Base-by-base conservation (phyloP, 495 filamentous ascomycete genomes). In the Tuber aestivum region DNA sequence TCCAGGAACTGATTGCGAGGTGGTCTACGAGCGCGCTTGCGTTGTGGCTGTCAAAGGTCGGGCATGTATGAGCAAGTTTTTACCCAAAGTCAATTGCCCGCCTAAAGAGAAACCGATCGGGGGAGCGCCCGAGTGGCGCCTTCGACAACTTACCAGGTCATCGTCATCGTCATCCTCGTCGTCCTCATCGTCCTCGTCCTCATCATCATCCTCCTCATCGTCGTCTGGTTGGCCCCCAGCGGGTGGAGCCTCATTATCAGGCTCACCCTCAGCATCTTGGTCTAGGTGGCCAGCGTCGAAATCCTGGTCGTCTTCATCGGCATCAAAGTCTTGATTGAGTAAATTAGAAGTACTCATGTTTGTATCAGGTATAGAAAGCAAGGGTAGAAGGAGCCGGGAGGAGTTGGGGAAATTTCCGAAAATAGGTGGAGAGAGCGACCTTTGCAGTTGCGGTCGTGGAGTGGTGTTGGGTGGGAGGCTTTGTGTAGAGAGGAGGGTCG, bases 1-100 rank as follows among this genome's bases (percentile, higher is more conserved):
- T 99, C 95, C 85, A 99, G 88, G 89, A 97, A 97, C 71, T 90
- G 88, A 77, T 92, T 91, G 72, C 92, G 88, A 73, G 87, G 88
- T 77, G 91, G 89, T 74, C 86, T 85, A 82, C 89, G 87, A 65
- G 56, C 56, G 69, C 94, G 92, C 83, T 97, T 97, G 76, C 90
- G 77, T 69, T 71, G 74, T 7, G 69, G 74, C 75, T 76, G 68
- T 65, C 68, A 70, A 45, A 69, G 75, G 37, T 37, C 50, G 50
- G 41, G 4, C 12, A 32, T 3, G n/a, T 27, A 14, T 65, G 18
- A 65, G 14, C 32, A 35, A 35, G 32, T 35, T 35, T 35, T 65
- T 18, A 18, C 56, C 12, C 27, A 2, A 14, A 18, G 10, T 35
- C 56, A 65, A 78, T 80, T 50, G 12, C 27, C 35, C 56, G 18